Evolutionary conservation across 2,329 filamentous ascomycete genomes (phyloP).

Genomic region (Alternaria burnsii): DNA sequence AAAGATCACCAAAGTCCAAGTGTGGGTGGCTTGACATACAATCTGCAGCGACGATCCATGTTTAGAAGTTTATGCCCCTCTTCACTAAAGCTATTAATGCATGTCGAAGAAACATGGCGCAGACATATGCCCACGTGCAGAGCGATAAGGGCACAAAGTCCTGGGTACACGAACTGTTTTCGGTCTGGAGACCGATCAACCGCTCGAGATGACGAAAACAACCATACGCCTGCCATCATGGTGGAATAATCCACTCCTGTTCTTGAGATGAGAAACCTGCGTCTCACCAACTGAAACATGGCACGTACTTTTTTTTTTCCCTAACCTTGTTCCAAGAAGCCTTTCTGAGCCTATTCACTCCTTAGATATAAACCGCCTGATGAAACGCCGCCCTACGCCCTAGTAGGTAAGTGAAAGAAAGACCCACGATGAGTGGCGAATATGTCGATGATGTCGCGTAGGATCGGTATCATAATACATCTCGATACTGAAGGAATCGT

Average conservation of each 20-base stretch:
- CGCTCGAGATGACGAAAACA: background rate
- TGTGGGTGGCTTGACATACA: background rate
- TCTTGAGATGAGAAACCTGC: background rate
- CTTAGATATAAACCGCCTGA: constrained; percentile 1
- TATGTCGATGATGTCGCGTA: constrained; percentile 5
- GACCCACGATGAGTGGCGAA: background rate
- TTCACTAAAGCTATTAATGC: constrained; percentile 1
- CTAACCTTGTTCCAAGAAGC: background rate
- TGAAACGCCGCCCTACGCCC: constrained; percentile 7
- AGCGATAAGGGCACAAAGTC: background rate
- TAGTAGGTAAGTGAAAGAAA: constrained; percentile 5
- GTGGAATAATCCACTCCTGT: background rate
- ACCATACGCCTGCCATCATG: background rate
- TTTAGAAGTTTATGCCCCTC: background rate
- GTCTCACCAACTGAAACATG: background rate
- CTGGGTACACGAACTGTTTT: background rate
- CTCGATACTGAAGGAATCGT: constrained; percentile 11
- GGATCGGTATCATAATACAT: constrained; percentile 12
- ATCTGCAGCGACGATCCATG: constrained; percentile 2
- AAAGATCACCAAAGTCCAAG: background rate
- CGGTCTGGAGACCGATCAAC: background rate
- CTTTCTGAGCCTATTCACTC: background rate
- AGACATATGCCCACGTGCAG: constrained; percentile 1
- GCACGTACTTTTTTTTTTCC: constrained; percentile 10
- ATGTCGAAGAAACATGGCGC: constrained; percentile 1